A percentile compares a stretch with the other conserved stretches of the same genome.
phyloP scores from a whole-genome alignment of 2,329 filamentous ascomycete genomes.

The Colletotrichum costaricense region DNA sequence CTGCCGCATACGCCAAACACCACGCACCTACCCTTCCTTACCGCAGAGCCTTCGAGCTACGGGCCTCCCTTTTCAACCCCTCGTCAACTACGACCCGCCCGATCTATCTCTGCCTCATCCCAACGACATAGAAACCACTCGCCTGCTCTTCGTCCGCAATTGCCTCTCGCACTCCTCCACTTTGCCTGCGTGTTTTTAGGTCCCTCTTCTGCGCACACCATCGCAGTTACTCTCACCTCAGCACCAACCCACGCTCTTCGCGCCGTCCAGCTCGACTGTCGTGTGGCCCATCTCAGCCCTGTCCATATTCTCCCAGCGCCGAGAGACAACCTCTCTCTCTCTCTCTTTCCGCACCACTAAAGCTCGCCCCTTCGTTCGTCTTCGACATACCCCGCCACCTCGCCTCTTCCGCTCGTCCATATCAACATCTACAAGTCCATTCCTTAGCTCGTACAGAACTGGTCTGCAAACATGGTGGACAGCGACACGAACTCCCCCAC shows the following conservation, averaged over 20 bases:
- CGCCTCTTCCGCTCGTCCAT: slow-evolving; percentile 4
- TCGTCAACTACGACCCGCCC: neutral
- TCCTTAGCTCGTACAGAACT: slow-evolving; percentile 5
- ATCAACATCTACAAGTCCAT: slow-evolving; percentile 2
- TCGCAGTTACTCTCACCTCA: neutral
- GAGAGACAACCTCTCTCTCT: slow-evolving; percentile 6
- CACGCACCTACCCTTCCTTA: neutral
- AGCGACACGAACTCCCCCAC: slow-evolving; percentile 93
- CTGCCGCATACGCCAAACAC: neutral
- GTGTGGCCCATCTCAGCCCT: slow-evolving; percentile 19
- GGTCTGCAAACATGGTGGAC: slow-evolving; percentile 86
- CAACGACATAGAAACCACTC: neutral
- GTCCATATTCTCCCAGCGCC: slow-evolving; percentile 3
- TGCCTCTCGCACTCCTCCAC: slow-evolving; percentile 14
- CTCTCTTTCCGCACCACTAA: neutral
- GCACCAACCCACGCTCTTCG: neutral
- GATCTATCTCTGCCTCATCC: slow-evolving; percentile 1
- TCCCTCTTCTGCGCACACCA: slow-evolving; percentile 5
- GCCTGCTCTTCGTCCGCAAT: neutral
- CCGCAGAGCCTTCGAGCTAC: slow-evolving; percentile 2
- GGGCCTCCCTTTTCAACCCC: neutral
- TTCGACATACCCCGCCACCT: slow-evolving; percentile 28
- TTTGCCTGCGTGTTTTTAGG: slow-evolving; percentile 23
- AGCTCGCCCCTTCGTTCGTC: slow-evolving; percentile 7
- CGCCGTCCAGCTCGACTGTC: slow-evolving; percentile 5